These are phyloP conservation scores for Psilocybe cubensis DNA, from an alignment of 768 basidiomycete species.

Conservation along the genomic window DNA sequence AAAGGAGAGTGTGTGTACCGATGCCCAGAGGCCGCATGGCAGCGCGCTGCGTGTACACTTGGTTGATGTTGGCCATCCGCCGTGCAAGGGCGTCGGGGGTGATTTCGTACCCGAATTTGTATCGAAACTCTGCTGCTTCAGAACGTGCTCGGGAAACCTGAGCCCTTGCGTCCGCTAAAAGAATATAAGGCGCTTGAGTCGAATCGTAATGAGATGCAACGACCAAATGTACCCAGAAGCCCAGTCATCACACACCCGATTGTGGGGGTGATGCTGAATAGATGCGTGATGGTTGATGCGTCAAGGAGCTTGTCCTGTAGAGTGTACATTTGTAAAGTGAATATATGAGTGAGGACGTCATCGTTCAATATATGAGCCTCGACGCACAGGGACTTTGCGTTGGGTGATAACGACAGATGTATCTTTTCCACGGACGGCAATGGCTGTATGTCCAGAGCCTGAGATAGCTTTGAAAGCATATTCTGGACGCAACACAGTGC, in stretches of 20 bases:
- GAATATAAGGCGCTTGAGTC: constrained; percentile 1
- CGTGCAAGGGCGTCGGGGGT: constrained; percentile 96
- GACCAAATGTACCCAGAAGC: constrained; percentile 70
- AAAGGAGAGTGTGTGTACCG: constrained; percentile 51
- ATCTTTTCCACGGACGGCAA: constrained; percentile 92
- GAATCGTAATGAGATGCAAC: not conserved
- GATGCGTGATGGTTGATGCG: constrained; percentile 90
- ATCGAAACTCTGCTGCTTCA: constrained; percentile 92
- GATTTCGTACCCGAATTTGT: constrained; percentile 98
- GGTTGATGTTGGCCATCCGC: constrained; percentile 95
- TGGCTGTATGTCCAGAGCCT: constrained; percentile 92
- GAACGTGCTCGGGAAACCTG: constrained; percentile 85
- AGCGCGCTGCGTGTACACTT: constrained; percentile 97
- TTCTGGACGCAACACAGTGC: constrained; percentile 55
- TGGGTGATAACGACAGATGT: constrained; percentile 96
- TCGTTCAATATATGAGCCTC: constrained; percentile 1
- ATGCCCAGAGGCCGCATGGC: constrained; percentile 97
- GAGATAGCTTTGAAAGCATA: constrained; percentile 99
- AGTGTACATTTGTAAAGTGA: not conserved
- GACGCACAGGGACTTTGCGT: constrained; percentile 94
- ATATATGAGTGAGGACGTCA: constrained; percentile 18
- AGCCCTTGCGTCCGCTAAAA: constrained; percentile 85
- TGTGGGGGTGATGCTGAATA: constrained; percentile 94
- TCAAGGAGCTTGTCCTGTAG: constrained; percentile 95
- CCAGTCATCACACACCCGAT: constrained; percentile 99